Percentiles rank a stretch among this genome's conserved stretches.
These are phyloP conservation scores for Beta vulgaris DNA, from an alignment of 148 eudicot species.

Conservation along the genomic window DNA sequence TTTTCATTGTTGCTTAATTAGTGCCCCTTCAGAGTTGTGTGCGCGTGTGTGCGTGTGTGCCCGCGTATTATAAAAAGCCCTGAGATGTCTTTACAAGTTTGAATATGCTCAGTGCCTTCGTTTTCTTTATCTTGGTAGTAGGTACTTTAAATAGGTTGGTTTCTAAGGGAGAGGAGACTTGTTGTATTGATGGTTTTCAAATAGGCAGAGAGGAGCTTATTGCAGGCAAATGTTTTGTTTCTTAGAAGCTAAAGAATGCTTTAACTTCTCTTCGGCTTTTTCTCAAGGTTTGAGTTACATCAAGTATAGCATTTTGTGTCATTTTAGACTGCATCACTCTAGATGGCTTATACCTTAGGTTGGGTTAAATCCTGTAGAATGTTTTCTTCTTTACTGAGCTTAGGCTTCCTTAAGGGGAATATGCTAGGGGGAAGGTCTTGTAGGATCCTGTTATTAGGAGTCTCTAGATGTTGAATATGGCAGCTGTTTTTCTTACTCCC, in stretches of 20 bases:
- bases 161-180: neutral
- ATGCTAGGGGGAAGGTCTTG: neutral
- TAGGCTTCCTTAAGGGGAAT: neutral
- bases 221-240: too few species aligned
- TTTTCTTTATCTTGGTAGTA: neutral
- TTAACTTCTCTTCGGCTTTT: neutral
- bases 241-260: too few species aligned
- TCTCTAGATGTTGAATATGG: neutral
- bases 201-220: neutral
- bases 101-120: neutral
- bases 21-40: neutral
- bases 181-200: neutral
- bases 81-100: too few species aligned
- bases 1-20: neutral
- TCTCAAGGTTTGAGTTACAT: neutral
- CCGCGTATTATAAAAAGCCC: too few species aligned
- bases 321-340: neutral
- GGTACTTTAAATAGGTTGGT: neutral
- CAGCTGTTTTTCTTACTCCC: too few species aligned
- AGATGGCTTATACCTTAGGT: neutral
- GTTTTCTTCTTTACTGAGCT: neutral
- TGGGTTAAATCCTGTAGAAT: neutral
- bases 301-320: neutral
- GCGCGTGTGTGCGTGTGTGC: too few species aligned
- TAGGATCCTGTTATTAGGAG: neutral